Base-by-base conservation (phyloP, 2,329 filamentous ascomycete genomes). In the Colletotrichum aenigma region DNA sequence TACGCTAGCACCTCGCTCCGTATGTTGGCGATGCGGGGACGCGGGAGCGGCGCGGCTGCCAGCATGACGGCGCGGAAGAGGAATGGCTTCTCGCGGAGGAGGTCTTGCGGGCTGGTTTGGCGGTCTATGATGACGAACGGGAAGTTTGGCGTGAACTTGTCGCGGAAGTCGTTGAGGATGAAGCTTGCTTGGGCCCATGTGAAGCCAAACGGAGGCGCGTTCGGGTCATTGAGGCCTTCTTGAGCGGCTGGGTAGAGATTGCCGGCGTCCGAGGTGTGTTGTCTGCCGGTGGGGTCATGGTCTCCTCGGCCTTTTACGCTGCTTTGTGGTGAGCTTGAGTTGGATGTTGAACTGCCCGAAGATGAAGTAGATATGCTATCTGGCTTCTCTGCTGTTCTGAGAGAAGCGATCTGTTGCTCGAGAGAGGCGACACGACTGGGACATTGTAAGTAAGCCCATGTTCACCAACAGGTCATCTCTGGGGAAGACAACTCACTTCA, bases 1-100 rank as follows among this genome's bases (percentile, higher is more conserved):
- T 88, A 86, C 8, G 84, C 83, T 76, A 86, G 81, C 26, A 85
- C 82, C 52, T 85, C 86, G 60, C 80, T 85, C 81, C 78, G 87
- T 79, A 85, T 89, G 80, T 82, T 86, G n/a, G 79, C 80, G 30
- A 83, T 71, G 28, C 79, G 78, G 4, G 81, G 73, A 28, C 77
- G 75, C 60, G 79, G 81, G 4, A 83, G 75, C 5, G 82, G 81
- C 8, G 82, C 80, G 7, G 85, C 82, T 16, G 81, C 82, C n/a
- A 88, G 80, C 75, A 87, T 82, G 38, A 87, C 78, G 15, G 82
- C 82, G 10, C 84, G 79, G 55, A 87, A 84, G 12, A 87, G 77
- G 52, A 86, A 84, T 0, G 85, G 86, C 66, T 84, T 86, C 67
- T 82, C 79, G 15, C 71, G 66, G 32, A 78, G 79, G 3, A 87